Conservation (phyloP, 768 basidiomycete species). For the Tricholoma hemisulphureum region DNA sequence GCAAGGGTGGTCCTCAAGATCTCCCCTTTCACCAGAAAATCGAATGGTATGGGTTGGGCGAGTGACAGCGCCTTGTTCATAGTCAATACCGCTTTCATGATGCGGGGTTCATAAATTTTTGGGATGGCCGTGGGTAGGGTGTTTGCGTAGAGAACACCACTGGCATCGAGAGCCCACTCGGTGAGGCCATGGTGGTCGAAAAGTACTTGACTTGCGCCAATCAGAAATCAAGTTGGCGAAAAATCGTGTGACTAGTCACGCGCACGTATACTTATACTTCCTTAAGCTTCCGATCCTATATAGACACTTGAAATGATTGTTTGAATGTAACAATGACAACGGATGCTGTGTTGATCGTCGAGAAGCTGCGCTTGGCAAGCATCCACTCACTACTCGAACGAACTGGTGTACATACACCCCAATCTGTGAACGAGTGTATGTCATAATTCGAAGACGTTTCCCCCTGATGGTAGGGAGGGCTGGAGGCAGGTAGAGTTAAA, state of each 20-base stretch:
- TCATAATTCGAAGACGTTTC: no score
- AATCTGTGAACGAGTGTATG: no score
- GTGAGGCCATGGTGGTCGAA: slow-evolving; percentile 1
- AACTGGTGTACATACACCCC: no score
- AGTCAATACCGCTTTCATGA: slow-evolving; percentile 95
- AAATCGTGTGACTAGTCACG: slow-evolving; percentile 3
- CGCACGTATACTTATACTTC: no score
- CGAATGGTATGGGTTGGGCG: slow-evolving; percentile 79
- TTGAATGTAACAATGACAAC: no score
- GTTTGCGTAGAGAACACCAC: slow-evolving; percentile 75
- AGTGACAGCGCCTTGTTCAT: slow-evolving; percentile 88
- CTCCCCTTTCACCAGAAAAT: slow-evolving; percentile 86
- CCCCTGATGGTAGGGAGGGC: no score
- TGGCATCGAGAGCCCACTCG: slow-evolving; percentile 42
- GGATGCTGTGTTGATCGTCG: no score
- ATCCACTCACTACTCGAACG: no score
- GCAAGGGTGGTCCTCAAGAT: slow-evolving; percentile 69
- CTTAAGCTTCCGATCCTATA: no score
- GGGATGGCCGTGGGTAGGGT: slow-evolving; percentile 71
- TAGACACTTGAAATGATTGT: no score
- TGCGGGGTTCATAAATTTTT: slow-evolving; percentile 91
- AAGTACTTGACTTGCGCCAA: background rate
- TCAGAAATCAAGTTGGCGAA: slow-evolving; percentile 1
- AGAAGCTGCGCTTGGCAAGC: no score
- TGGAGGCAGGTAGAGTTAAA: no score